Conservation (phyloP, 495 filamentous ascomycete genomes). For the Geopyxis carbonaria region DNA sequence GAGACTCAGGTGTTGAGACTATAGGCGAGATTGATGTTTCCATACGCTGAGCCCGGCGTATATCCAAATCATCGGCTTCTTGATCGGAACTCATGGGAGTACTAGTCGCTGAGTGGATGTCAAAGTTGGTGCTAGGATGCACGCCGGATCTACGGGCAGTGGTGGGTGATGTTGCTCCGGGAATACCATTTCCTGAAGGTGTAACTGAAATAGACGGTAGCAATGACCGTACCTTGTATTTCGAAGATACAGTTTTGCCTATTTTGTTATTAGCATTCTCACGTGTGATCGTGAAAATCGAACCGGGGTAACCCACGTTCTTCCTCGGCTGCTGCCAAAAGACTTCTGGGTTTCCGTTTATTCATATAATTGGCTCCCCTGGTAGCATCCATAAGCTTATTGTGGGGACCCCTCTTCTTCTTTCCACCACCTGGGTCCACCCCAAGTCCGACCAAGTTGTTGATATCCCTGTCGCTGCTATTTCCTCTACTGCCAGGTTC, state of each 20-base stretch:
- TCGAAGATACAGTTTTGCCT: constrained; percentile 27
- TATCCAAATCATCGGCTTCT: constrained; percentile 67
- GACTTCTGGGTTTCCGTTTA: constrained; percentile 32
- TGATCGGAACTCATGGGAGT: constrained; percentile 76
- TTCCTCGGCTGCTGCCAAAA: constrained; percentile 56
- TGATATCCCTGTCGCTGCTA: constrained; percentile 23
- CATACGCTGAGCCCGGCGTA: constrained; percentile 70
- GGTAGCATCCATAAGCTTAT: constrained; percentile 17
- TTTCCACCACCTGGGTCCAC: constrained; percentile 22
- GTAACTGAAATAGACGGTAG: constrained; percentile 48
- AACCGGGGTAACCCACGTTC: constrained; percentile 44
- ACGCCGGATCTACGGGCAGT: constrained; percentile 35
- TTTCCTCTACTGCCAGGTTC: constrained; percentile 28
- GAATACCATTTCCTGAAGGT: constrained; percentile 34
- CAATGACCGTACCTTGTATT: constrained; percentile 37
- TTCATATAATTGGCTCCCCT: constrained; percentile 13
- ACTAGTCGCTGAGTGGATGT: constrained; percentile 47
- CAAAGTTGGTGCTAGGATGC: constrained; percentile 69
- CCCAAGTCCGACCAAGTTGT: constrained; percentile 17
- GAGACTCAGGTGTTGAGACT: constrained; percentile 50
- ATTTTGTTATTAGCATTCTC: constrained; percentile 9
- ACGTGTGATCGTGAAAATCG: too few species aligned
- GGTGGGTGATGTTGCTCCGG: constrained; percentile 19
- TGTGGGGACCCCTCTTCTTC: constrained; percentile 25
- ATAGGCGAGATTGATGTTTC: constrained; percentile 63